These are phyloP conservation scores for Coniochaeta prunicola DNA, from an alignment of 2,329 filamentous ascomycete species.

Conservation along the genomic window DNA sequence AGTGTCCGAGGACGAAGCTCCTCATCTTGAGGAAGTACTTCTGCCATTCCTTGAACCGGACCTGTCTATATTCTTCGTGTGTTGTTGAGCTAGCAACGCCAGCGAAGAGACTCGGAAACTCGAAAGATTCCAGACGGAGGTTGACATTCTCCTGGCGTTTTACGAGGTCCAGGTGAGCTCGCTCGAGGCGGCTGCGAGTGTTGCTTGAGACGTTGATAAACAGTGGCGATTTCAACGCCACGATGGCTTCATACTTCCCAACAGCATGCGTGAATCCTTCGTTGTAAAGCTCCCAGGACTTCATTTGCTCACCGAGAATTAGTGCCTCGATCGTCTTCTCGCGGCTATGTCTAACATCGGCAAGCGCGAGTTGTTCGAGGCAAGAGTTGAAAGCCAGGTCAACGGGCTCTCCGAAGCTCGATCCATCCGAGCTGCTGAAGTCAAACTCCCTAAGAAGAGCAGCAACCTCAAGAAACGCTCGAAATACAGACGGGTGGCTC, in stretches of 20 bases:
- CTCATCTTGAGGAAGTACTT: constrained; percentile 67
- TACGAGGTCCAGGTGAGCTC: constrained; percentile 72
- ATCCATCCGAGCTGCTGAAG: constrained; percentile 48
- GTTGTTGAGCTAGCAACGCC: constrained; percentile 82
- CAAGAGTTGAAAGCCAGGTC: constrained; percentile 65
- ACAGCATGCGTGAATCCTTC: constrained; percentile 89
- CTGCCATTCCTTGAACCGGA: constrained; percentile 82
- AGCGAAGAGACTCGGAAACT: constrained; percentile 84
- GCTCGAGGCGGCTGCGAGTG: constrained; percentile 74
- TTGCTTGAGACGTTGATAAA: constrained; percentile 61
- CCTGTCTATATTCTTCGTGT: constrained; percentile 63
- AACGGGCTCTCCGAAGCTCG: constrained; percentile 52
- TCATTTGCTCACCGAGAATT: constrained; percentile 83
- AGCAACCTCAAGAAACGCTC: constrained; percentile 47
- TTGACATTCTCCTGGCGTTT: constrained; percentile 65
- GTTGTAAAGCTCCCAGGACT: constrained; percentile 73
- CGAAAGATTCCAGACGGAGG: constrained; percentile 73
- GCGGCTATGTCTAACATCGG: constrained; percentile 72
- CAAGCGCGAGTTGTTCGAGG: constrained; percentile 67
- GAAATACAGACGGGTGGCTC: constrained; percentile 42
- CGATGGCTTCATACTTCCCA: constrained; percentile 73
- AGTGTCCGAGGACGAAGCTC: constrained; percentile 62
- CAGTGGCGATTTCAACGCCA: constrained; percentile 58
- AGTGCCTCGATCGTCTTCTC: constrained; percentile 88
- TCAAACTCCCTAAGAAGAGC: constrained; percentile 48